Percentiles rank a stretch among this genome's conserved stretches.
phyloP scores from a whole-genome alignment of 768 basidiomycete species.

The Mycena floridula region DNA sequence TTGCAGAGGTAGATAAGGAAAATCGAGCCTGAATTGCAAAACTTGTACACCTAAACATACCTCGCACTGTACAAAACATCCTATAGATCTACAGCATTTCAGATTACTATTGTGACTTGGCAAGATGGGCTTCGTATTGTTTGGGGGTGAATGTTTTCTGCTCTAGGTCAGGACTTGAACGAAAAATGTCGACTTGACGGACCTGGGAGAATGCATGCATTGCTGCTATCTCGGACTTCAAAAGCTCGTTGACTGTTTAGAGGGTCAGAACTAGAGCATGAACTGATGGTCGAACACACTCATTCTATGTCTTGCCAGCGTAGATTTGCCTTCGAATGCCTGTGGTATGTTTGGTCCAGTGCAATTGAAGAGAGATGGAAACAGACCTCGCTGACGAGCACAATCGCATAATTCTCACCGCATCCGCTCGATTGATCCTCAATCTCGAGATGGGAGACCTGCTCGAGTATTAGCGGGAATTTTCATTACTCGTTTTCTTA shows the following conservation, averaged over 20 bases:
- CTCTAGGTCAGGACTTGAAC: slow-evolving; percentile 1
- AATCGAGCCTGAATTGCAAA: no score
- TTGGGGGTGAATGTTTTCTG: slow-evolving; percentile 72
- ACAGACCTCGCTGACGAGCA: slow-evolving; percentile 72
- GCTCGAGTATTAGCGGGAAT: no score
- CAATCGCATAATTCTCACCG: slow-evolving; percentile 68
- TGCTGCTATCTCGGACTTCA: slow-evolving; percentile 69
- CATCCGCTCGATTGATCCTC: slow-evolving; percentile 77
- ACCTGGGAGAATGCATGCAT: slow-evolving; percentile 92
- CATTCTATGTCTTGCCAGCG: slow-evolving; percentile 68
- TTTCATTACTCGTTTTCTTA: no score
- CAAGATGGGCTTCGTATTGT: slow-evolving; percentile 50
- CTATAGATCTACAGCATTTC: no score
- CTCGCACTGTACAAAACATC: no score
- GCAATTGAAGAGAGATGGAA: not conserved
- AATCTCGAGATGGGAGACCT: slow-evolving; percentile 64
- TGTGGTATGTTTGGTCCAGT: slow-evolving; percentile 15
- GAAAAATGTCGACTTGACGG: slow-evolving; percentile 5
- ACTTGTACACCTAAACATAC: no score
- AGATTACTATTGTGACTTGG: no score
- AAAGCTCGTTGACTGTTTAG: slow-evolving; percentile 61
- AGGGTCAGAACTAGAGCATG: slow-evolving; percentile 4
- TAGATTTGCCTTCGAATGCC: slow-evolving; percentile 76
- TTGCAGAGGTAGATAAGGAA: no score
- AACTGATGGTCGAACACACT: slow-evolving; percentile 33